Base-by-base conservation (phyloP, 202 grass and related monocot species). In the Zizania palustris region DNA sequence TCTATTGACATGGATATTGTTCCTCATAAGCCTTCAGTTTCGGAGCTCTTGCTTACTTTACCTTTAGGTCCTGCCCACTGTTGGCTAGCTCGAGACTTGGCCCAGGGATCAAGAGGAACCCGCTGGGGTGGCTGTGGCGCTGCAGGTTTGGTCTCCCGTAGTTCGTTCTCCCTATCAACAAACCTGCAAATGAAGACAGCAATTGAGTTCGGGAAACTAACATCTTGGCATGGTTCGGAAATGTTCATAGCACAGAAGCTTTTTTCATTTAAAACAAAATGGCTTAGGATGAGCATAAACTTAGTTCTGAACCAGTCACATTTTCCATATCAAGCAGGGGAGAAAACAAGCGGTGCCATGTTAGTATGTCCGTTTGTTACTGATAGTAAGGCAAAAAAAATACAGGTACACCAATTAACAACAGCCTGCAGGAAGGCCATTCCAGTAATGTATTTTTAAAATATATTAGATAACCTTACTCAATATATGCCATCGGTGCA, bases 121-220 rank as follows among this genome's bases (percentile, higher is more conserved):
- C 85, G 85, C 28, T 87, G 89, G 44, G 89, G 74, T 39, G 86
- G 89, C 4, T 86, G 91, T 2, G 85, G 91, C 0, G 69, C 78
- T 41, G 91, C 88, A 37, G 91, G 79, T 72, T 92, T 94, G 28
- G 95, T 80, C 67, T 94, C 85, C 76, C 85, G 75, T 37, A 98
- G 90, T 50, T 98, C 95, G 13, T 98, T 94, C 53, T 98, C 91
- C 86, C 95, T 92, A 57, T 94, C 91, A 1, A 98, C 87, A 40
- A 98, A 98, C 80, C 95, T 98, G 87, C 19, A 57, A 33, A 83
- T 5, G 9, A 15, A 45, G 51, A 18, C 15, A 21, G n/a, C 2
- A 16, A 18, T 2, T 54, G 50, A 18, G 16, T 53, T 19, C 28
- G 28, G 28, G 2, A 51, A 55, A 2, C 15, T 51, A 38, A 1